Evolutionary conservation across 202 grass and related monocot species (phyloP), one percentile per base, ranked within the genome.

Genomic region (Setaria italica): DNA sequence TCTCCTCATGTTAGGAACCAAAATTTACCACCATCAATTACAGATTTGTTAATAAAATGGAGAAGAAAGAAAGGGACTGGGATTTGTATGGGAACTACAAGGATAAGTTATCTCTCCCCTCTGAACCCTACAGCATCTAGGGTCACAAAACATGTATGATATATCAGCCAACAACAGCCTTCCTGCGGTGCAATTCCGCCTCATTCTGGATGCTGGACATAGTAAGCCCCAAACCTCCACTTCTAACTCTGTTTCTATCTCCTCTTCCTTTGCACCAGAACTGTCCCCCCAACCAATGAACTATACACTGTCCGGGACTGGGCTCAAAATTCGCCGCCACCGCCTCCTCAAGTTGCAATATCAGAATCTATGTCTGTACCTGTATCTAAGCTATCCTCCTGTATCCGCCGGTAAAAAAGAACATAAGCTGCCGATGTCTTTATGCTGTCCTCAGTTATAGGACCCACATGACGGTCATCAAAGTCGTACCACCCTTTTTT

Each of bases 341-440:
- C 32, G 2, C 72, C 57, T 37, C n/a, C 25, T 88, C 78, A 82
- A 62, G 72, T 62, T 66, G 81, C 79, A 78, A 67, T 82, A 72
- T 91, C 72, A 78, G 89, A 82, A 81, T 78, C 77, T 81, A 63
- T 73, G 78, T 9, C 21, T 75, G 65, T 83, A 88, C 67, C 62
- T 87, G 74, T 88, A 86, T 80, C 85, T 83, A 77, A 70, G 37
- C 80, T 84, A 58, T 65, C 48, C 76, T 69, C n/a, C 80, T 90
- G 83, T 87, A 85, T 90, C 79, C 94, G 87, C 86, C 87, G 87
- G 78, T 94, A 99, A 83, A 97, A 97, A 69, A 93, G 88, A 91
- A 99, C 94, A 94, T 97, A 99, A 89, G 92, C 92, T 15, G 97
- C 97, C 43, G 94, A 94, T 47, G 92, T 91, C 87, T 93, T 97